Conservation (phyloP, 805 yeast species). For the Candida verbasci region DNA sequence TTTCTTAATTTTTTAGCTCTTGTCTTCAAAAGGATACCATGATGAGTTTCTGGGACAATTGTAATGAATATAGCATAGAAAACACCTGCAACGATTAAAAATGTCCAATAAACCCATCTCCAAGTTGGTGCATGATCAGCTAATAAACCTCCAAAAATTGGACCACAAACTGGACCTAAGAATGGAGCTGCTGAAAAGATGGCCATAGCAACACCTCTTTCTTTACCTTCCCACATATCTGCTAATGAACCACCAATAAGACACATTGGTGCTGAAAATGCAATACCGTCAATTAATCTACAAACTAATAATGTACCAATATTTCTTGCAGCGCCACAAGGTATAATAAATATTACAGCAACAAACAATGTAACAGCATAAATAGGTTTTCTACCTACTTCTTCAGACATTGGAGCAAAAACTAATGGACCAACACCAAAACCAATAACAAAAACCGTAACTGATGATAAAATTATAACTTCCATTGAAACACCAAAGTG, state of each 20-base stretch:
- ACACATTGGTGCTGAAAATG: constrained; percentile 51
- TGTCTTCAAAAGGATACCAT: constrained; percentile 46
- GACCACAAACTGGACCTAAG: constrained; percentile 64
- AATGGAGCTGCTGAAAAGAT: constrained; percentile 62
- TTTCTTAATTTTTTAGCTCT: constrained; percentile 48
- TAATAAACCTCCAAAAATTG: constrained; percentile 58
- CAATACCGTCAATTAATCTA: constrained; percentile 45
- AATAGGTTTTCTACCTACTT: constrained; percentile 51
- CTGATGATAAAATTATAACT: constrained; percentile 52
- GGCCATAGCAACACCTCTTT: constrained; percentile 50
- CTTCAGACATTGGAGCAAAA: constrained; percentile 64
- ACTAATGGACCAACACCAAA: constrained; percentile 62
- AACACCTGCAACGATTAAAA: constrained; percentile 49
- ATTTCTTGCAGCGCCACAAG: constrained; percentile 58
- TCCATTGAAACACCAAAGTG: constrained; percentile 52
- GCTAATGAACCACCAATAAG: constrained; percentile 51
- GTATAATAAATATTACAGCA: constrained; percentile 56
- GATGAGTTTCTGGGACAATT: constrained; percentile 59
- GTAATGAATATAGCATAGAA: constrained; percentile 32
- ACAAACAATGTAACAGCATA: constrained; percentile 47
- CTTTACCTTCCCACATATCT: constrained; percentile 42
- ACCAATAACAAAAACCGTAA: constrained; percentile 57
- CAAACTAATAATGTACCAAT: constrained; percentile 53
- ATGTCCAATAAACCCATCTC: constrained; percentile 70
- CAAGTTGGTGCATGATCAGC: constrained; percentile 54